A percentile compares a stretch with the other conserved stretches of the same genome.
Conservation (phyloP, 371 early-diverging fungal species). For the Rhizopus arrhizus region DNA sequence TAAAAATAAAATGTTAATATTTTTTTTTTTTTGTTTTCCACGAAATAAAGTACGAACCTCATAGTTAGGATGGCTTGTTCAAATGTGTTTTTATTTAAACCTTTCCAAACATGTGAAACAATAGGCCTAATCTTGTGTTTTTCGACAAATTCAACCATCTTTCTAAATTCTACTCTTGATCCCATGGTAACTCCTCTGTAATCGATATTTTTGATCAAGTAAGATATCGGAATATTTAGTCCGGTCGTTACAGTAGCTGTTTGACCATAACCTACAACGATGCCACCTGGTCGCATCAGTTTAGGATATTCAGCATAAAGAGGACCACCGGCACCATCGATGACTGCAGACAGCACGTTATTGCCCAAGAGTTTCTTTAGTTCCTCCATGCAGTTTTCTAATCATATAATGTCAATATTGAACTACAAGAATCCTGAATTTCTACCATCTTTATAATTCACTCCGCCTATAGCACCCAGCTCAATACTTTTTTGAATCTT, state of each 20-base stretch:
- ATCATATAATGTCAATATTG: no score
- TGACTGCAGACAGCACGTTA: constrained; percentile 51
- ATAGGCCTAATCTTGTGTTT: constrained; percentile 61
- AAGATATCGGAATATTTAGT: constrained; percentile 50
- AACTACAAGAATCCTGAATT: no score
- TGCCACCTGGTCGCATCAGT: constrained; percentile 58
- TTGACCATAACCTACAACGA: constrained; percentile 63
- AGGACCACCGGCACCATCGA: constrained; percentile 76
- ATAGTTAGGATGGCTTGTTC: constrained; percentile 59
- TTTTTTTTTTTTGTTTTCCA: no score
- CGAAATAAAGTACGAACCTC: constrained; percentile 32
- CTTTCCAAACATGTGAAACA: constrained; percentile 63
- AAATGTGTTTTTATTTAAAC: constrained; percentile 41
- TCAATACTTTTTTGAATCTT: constrained; percentile 65
- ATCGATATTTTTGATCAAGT: constrained; percentile 60
- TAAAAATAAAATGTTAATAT: no score
- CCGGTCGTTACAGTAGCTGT: constrained; percentile 49
- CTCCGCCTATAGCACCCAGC: constrained; percentile 73
- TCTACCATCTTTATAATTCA: constrained; percentile 62
- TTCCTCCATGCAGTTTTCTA: constrained; percentile 46
- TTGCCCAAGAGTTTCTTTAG: constrained; percentile 46
- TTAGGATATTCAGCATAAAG: constrained; percentile 41
- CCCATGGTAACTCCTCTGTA: constrained; percentile 70
- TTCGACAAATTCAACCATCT: constrained; percentile 63
- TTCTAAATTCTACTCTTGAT: constrained; percentile 60